phyloP scores from a whole-genome alignment of 306 rosid genomes.

The Astragalus glycyphyllos region DNA sequence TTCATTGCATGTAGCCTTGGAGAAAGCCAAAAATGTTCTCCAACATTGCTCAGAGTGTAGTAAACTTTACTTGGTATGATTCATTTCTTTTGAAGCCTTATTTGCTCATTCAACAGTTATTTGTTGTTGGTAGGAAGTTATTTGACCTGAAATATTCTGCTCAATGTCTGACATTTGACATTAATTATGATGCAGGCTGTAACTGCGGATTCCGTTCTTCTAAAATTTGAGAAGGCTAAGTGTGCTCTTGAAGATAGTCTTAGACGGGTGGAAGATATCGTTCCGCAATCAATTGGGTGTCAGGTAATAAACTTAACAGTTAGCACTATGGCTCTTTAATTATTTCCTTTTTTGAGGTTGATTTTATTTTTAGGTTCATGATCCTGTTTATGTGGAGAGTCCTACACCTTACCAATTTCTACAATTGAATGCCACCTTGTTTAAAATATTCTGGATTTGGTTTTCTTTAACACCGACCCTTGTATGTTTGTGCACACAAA shows the following conservation, averaged over 20 bases:
- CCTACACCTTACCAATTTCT: constrained; percentile 24
- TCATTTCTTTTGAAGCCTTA: constrained; percentile 29
- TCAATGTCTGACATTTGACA: constrained; percentile 35
- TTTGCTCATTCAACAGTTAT: constrained; percentile 15
- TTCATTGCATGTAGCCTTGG: constrained; percentile 89
- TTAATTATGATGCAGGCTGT: constrained; percentile 71
- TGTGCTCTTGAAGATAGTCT: constrained; percentile 89
- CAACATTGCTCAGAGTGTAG: constrained; percentile 91
- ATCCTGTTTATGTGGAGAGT: constrained; percentile 21
- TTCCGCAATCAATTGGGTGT: constrained; percentile 86
- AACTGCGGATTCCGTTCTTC: constrained; percentile 92
- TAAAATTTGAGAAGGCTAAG: constrained; percentile 88
- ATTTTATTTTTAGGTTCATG: constrained; percentile 13
- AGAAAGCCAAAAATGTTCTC: constrained; percentile 89
- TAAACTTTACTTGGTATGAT: constrained; percentile 90
- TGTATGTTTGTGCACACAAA: constrained; percentile 13
- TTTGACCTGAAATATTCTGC: constrained; percentile 4
- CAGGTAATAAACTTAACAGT: constrained; percentile 65
- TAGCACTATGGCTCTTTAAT: constrained; percentile 15
- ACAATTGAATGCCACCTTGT: not conserved
- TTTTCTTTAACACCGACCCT: not conserved
- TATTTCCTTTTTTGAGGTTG: not conserved
- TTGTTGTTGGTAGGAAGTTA: constrained; percentile 24
- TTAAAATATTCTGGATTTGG: constrained; percentile 12
- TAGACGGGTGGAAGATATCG: constrained; percentile 86